Conservation (phyloP, 768 basidiomycete genomes). For the Tylopilus felleus region DNA sequence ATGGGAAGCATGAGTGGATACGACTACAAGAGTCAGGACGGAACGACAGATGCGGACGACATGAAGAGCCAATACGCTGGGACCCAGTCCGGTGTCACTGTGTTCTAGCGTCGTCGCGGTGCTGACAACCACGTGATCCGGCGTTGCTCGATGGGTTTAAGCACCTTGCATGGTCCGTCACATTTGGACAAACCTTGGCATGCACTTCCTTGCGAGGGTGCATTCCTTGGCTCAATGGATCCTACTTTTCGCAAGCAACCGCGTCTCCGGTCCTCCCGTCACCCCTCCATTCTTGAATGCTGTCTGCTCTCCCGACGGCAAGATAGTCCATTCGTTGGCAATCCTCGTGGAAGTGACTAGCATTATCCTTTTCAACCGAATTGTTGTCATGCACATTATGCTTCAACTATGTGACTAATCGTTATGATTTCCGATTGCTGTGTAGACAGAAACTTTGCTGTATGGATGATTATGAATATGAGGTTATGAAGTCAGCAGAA, state of each 20-base stretch:
- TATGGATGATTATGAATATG: constrained; percentile 23
- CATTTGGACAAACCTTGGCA: constrained; percentile 6
- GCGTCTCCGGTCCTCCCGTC: constrained; percentile 3
- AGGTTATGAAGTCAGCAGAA: constrained; percentile 1
- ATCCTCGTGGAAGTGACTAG: background rate
- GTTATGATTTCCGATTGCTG: constrained; percentile 8
- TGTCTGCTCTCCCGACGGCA: constrained; percentile 1
- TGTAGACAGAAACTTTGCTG: constrained; percentile 9
- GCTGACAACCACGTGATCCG: constrained; percentile 4
- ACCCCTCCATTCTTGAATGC: background rate
- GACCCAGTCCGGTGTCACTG: constrained; percentile 82
- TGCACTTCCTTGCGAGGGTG: constrained; percentile 8
- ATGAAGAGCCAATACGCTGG: constrained; percentile 87
- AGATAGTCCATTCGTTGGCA: constrained; percentile 6
- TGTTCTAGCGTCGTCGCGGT: constrained; percentile 50
- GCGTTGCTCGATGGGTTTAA: constrained; percentile 14
- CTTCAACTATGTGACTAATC: constrained; percentile 14
- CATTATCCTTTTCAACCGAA: background rate
- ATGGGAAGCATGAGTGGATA: constrained; percentile 73
- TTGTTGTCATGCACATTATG: constrained; percentile 24
- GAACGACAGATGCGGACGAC: constrained; percentile 74
- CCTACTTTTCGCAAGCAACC: constrained; percentile 16
- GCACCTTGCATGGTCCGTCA: constrained; percentile 5
- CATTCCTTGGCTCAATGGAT: constrained; percentile 5
- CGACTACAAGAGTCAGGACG: constrained; percentile 90